phyloP scores from a whole-genome alignment of 176 grass and related monocot species.

The Phoenix roebelenii region DNA sequence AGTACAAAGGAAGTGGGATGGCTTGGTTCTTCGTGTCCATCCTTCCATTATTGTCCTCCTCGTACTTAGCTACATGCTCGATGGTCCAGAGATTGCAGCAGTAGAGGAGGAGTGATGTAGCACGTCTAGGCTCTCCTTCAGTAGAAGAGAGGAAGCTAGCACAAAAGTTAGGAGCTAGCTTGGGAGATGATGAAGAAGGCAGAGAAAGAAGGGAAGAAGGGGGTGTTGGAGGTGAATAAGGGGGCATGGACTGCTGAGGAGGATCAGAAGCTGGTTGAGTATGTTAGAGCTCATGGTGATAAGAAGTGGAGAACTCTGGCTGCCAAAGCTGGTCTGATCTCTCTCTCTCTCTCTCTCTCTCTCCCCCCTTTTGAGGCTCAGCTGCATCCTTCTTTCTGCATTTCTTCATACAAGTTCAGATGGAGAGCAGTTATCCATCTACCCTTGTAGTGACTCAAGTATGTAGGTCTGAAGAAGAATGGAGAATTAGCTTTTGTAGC shows the following conservation, averaged over 20 bases:
- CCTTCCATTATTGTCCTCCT: background rate
- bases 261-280: conserved; percentile 29
- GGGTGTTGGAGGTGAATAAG: conserved; percentile 18
- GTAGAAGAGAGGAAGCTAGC: background rate
- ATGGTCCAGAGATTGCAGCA: too few relatives aligned
- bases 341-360: too few relatives aligned
- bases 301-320: conserved; percentile 36
- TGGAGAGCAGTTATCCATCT: too few relatives aligned
- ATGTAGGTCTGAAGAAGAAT: too few relatives aligned
- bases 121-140: too few relatives aligned
- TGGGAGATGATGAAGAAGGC: conserved; percentile 25
- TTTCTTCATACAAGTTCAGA: background rate
- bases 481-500: too few relatives aligned
- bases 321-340: conserved; percentile 28
- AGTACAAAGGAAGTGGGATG: conserved; percentile 2
- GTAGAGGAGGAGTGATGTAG: too few relatives aligned
- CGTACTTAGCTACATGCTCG: too few relatives aligned
- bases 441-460: too few relatives aligned
- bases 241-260: conserved; percentile 35
- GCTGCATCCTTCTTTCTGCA: background rate
- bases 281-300: conserved; percentile 31
- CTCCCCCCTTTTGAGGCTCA: too few relatives aligned
- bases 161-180: background rate
- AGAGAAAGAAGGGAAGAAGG: conserved; percentile 7
- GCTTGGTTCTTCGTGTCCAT: background rate